These are phyloP conservation scores for Nemania serpens DNA, from an alignment of 2,329 filamentous ascomycete species.

Conservation along the genomic window DNA sequence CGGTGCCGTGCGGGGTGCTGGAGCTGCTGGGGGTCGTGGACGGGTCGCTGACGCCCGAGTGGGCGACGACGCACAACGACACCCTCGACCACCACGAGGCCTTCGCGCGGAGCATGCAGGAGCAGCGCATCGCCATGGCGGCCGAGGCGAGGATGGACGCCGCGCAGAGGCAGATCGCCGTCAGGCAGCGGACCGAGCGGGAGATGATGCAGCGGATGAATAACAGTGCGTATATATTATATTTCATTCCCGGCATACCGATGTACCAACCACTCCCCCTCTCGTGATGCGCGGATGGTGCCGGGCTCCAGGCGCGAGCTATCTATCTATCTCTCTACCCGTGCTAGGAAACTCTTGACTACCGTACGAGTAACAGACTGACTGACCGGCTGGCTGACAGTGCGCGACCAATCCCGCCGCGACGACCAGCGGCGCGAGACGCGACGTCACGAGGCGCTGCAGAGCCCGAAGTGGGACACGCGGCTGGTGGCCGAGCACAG, in stretches of 20 bases:
- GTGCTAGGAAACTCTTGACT: no score
- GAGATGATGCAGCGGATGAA: slow-evolving; percentile 52
- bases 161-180: slow-evolving; percentile 48
- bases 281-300: no score
- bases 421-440: slow-evolving; percentile 51
- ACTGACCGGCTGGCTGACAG: no score
- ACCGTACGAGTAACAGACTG: no score
- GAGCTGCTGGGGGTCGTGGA: slow-evolving; percentile 58
- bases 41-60: slow-evolving; percentile 58
- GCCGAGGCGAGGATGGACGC: slow-evolving; percentile 52
- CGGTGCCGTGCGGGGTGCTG: slow-evolving; percentile 63
- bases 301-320: no score
- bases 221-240: slow-evolving; percentile 47
- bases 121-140: slow-evolving; percentile 48
- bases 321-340: no score
- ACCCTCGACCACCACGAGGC: slow-evolving; percentile 43
- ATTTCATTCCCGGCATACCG: no score
- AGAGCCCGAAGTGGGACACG: slow-evolving; percentile 58
- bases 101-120: slow-evolving; percentile 44
- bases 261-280: no score
- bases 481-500: slow-evolving; percentile 51
- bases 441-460: slow-evolving; percentile 55
- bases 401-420: slow-evolving; percentile 48
- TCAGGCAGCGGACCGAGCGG: slow-evolving; percentile 46
- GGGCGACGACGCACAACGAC: slow-evolving; percentile 52